Conservation (phyloP, 2,329 filamentous ascomycete genomes). For the Ceratocystis eucalypticola region DNA sequence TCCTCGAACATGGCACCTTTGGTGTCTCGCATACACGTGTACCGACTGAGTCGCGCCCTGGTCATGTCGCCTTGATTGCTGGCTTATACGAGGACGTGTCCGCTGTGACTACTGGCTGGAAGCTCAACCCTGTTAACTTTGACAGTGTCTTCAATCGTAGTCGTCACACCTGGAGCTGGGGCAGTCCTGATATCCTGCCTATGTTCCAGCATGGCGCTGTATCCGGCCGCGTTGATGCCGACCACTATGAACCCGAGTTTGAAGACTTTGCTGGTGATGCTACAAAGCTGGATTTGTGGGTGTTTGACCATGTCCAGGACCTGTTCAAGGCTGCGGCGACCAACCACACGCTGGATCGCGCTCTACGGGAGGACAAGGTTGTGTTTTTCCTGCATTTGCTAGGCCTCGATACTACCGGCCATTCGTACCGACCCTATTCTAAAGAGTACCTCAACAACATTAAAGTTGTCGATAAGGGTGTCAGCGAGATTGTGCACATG, state of each 20-base stretch:
- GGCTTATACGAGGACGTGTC: slow-evolving; percentile 97
- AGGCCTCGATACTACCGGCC: slow-evolving; percentile 81
- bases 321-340: slow-evolving; percentile 68
- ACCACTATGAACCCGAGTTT: slow-evolving; percentile 66
- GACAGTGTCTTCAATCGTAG: slow-evolving; percentile 98
- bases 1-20: slow-evolving; percentile 84
- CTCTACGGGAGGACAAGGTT: slow-evolving; percentile 66
- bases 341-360: slow-evolving; percentile 60
- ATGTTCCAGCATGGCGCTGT: slow-evolving; percentile 96
- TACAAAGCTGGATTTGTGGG: slow-evolving; percentile 74
- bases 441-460: slow-evolving; percentile 92
- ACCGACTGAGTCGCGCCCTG: slow-evolving; percentile 88
- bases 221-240: slow-evolving; percentile 74
- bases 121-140: slow-evolving; percentile 94
- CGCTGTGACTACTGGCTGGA: slow-evolving; percentile 94
- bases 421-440: slow-evolving; percentile 78
- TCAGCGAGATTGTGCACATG: slow-evolving; percentile 67
- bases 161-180: slow-evolving; percentile 97
- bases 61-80: slow-evolving; percentile 92
- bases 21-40: slow-evolving; percentile 95
- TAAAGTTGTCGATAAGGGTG: slow-evolving; percentile 81
- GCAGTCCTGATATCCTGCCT: slow-evolving; percentile 87
- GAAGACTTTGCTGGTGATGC: slow-evolving; percentile 86
- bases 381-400: slow-evolving; percentile 94
- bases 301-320: slow-evolving; percentile 84